Conservation (phyloP, 192 early-diverging fungal genomes). For the Spinellus fusiger region DNA sequence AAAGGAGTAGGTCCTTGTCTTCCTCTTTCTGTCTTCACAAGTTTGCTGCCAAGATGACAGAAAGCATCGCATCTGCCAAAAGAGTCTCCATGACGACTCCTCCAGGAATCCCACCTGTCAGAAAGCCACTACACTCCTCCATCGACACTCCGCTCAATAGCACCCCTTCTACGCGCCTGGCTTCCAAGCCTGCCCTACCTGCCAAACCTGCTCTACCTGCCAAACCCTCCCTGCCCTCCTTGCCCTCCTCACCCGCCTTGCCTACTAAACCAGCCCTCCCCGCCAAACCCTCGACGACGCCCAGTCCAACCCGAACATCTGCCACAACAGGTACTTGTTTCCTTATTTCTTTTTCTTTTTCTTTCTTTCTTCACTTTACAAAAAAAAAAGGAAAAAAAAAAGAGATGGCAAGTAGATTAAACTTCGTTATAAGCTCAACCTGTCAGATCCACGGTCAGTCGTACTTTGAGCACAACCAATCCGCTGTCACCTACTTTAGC, state of each 20-base stretch:
- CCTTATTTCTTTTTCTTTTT: too few relatives aligned
- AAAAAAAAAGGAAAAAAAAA: too few relatives aligned
- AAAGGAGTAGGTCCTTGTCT: too few relatives aligned
- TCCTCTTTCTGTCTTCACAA: not conserved
- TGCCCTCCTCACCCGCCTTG: not conserved
- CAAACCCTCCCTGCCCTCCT: not conserved
- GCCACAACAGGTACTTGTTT: not conserved
- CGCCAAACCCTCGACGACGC: not conserved
- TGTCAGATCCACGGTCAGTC: not conserved
- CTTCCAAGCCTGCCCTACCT: not conserved
- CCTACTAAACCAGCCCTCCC: not conserved
- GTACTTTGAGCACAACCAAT: not conserved
- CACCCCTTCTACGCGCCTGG: not conserved
- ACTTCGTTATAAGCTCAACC: not conserved
- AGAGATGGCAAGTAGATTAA: too few relatives aligned
- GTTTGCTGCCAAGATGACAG: not conserved
- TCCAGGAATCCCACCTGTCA: not conserved
- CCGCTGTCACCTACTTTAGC: not conserved
- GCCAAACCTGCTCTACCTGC: not conserved
- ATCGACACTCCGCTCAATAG: not conserved
- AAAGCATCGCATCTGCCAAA: not conserved
- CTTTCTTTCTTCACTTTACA: too few relatives aligned
- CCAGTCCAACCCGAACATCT: not conserved
- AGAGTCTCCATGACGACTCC: not conserved
- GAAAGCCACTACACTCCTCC: not conserved